Conservation (phyloP, 164 flowering plant species). For the Vitis rupestris region DNA sequence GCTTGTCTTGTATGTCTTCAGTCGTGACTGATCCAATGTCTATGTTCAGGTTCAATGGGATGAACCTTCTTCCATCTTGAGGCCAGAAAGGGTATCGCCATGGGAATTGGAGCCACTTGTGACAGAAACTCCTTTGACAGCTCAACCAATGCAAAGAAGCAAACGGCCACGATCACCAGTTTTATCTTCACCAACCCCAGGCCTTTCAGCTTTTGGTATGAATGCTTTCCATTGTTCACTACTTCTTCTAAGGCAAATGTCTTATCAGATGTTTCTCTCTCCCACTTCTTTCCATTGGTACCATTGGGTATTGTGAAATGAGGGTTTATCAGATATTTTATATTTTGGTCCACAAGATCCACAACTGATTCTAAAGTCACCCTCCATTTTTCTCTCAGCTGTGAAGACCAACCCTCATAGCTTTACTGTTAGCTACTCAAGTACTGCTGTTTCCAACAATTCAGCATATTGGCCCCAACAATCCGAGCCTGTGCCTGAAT, state of each 20-base stretch:
- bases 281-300: no score
- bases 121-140: neutral
- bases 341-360: neutral
- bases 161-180: neutral
- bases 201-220: neutral
- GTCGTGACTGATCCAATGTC: neutral
- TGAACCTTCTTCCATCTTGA: neutral
- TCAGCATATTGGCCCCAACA: neutral
- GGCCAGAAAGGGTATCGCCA: slow-evolving; percentile 5
- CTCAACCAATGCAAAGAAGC: neutral
- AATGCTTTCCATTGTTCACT: neutral
- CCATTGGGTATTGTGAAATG: no score
- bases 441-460: neutral
- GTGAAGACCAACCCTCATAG: neutral
- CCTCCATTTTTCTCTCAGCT: neutral
- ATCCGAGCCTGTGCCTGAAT: neutral
- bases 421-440: neutral
- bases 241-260: neutral
- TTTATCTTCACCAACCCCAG: neutral
- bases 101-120: slow-evolving; percentile 6
- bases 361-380: neutral
- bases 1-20: neutral
- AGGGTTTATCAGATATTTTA: neutral
- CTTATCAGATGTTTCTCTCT: neutral
- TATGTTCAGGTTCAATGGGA: slow-evolving; percentile 1